Percentiles rank a stretch among this genome's conserved stretches.
Evolutionary conservation across 371 early-diverging fungal genomes (phyloP).

Genomic region (Syncephalastrum racemosum): DNA sequence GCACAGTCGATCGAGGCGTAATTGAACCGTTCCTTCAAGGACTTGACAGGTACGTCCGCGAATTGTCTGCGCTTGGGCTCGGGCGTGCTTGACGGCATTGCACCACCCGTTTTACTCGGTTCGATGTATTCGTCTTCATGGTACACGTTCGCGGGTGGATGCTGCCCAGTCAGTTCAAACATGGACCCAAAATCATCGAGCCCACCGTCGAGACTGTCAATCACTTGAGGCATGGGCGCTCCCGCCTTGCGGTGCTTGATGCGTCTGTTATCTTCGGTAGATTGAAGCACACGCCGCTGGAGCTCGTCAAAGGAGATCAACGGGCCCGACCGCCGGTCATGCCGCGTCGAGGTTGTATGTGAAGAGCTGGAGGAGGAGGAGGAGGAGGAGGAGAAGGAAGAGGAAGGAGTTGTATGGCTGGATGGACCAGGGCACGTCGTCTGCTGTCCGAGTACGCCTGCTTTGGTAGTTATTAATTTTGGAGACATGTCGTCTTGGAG

Average conservation of each 20-base stretch:
- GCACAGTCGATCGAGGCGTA: conserved; percentile 95
- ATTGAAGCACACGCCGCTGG: conserved; percentile 18
- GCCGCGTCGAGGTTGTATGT: no score
- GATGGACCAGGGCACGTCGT: no score
- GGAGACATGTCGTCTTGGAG: no score
- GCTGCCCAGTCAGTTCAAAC: conserved; percentile 26
- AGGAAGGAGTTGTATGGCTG: no score
- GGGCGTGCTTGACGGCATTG: background rate
- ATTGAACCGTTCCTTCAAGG: conserved; percentile 84
- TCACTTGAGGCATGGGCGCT: conserved; percentile 23
- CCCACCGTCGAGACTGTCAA: conserved; percentile 51
- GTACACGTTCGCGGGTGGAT: conserved; percentile 26
- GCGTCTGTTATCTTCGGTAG: conserved; percentile 21
- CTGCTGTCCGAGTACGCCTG: no score
- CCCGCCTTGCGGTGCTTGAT: no score
- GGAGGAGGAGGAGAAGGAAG: no score
- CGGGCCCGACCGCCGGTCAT: background rate
- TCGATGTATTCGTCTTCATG: conserved; percentile 34
- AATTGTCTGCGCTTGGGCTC: conserved; percentile 20
- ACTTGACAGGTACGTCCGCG: conserved; percentile 32
- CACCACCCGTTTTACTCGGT: conserved; percentile 12
- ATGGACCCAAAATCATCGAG: conserved; percentile 49
- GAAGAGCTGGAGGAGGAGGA: no score
- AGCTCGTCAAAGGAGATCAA: conserved; percentile 43
- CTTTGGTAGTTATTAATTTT: no score